phyloP scores from a whole-genome alignment of 805 yeast species.

The Cephaloascus albidus region DNA sequence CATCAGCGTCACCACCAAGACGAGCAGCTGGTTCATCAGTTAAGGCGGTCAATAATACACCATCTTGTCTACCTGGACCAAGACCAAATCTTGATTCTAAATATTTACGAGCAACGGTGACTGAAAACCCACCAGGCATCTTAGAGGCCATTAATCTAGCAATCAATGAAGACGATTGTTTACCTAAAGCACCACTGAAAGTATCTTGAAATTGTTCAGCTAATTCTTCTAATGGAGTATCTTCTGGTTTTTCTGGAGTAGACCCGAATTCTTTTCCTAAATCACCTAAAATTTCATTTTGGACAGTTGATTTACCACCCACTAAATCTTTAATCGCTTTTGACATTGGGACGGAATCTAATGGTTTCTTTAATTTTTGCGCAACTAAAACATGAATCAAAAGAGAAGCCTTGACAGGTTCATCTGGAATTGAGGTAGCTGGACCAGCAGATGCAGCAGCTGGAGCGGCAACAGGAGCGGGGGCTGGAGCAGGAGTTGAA shows the following conservation, averaged over 20 bases:
- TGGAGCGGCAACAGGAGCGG: conserved; percentile 46
- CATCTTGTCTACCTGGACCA: conserved; percentile 90
- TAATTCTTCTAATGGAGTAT: conserved; percentile 89
- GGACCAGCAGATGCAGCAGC: conserved; percentile 72
- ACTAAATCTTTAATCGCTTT: conserved; percentile 96
- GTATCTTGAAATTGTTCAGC: conserved; percentile 93
- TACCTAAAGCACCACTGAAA: conserved; percentile 84
- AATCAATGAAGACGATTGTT: conserved; percentile 81
- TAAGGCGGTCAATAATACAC: conserved; percentile 73
- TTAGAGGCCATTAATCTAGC: conserved; percentile 91
- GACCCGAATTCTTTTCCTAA: conserved; percentile 96
- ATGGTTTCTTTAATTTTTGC: conserved; percentile 86
- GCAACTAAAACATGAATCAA: conserved; percentile 87
- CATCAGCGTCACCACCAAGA: conserved; percentile 79
- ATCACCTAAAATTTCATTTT: conserved; percentile 97
- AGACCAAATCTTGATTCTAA: conserved; percentile 90
- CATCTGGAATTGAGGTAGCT: conserved; percentile 79
- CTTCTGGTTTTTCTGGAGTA: conserved; percentile 99
- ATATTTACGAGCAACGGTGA: conserved; percentile 86
- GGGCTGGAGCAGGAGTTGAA: conserved; percentile 41
- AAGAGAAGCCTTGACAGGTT: conserved; percentile 77
- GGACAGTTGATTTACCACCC: conserved; percentile 97
- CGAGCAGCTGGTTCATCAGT: conserved; percentile 89
- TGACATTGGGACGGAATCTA: conserved; percentile 76
- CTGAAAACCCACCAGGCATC: conserved; percentile 99